Percentiles rank a stretch among this genome's conserved stretches.
phyloP scores from a whole-genome alignment of 2,329 filamentous ascomycete species.

The Truncatella angustata region DNA sequence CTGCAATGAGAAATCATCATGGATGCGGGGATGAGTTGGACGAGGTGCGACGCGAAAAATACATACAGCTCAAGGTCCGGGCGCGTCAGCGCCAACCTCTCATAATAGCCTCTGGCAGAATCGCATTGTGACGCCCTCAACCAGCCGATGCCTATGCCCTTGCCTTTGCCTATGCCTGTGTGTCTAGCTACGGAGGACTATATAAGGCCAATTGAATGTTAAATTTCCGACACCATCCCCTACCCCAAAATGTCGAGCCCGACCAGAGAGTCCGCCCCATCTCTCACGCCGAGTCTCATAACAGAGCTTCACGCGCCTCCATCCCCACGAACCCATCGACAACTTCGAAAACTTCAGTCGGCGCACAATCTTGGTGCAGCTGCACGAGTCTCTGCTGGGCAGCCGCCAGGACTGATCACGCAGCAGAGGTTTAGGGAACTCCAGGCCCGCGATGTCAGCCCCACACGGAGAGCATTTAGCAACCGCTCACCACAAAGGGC shows the following conservation, averaged over 20 bases:
- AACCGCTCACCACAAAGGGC: constrained; percentile 53
- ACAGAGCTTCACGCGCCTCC: constrained; percentile 53
- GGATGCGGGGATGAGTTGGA: too few relatives aligned
- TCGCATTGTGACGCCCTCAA: not conserved
- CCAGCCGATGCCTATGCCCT: too few relatives aligned
- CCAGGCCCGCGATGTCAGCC: constrained; percentile 31
- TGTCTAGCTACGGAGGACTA: not conserved
- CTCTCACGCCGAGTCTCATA: constrained; percentile 30
- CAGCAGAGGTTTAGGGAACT: constrained; percentile 52
- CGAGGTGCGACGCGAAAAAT: not conserved
- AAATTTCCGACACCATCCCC: not conserved
- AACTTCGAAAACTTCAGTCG: constrained; percentile 72
- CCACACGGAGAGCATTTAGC: constrained; percentile 32
- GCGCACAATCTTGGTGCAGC: constrained; percentile 62
- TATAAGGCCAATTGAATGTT: not conserved
- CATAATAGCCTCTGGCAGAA: too few relatives aligned
- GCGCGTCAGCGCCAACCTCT: constrained; percentile 5
- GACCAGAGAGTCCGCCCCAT: constrained; percentile 23
- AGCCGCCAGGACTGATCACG: constrained; percentile 56
- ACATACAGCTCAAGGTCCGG: not conserved
- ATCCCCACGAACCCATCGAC: constrained; percentile 64
- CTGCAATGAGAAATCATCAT: too few relatives aligned
- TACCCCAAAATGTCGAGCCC: constrained; percentile 26
- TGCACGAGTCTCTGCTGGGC: constrained; percentile 41
- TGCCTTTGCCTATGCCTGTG: too few relatives aligned